Base-by-base conservation (phyloP, 306 rosid genomes). In the Pterocarpus santalinus region DNA sequence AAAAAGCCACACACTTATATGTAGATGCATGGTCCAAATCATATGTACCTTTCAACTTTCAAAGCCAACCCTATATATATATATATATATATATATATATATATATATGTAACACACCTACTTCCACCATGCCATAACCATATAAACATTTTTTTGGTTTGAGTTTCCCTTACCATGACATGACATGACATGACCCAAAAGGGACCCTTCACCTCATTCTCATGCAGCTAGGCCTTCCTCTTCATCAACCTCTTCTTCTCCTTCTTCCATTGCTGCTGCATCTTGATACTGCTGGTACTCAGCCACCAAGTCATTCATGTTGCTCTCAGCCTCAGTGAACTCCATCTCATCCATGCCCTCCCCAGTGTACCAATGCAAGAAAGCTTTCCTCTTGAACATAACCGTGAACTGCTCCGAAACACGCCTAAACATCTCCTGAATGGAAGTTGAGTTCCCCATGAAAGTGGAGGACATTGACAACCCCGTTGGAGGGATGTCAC, bases 311-410 rank as follows among this genome's bases (percentile, higher is more conserved):
- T 94, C 98, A 76, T 94, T 91, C 97, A 91, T 94, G 72, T 94
- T 91, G 72, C 98, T 94, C 88, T 94, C 98, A 47, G 87, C 87
- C 73, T 83, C 87, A 1, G 83, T 83, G 16, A 83, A 83, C 68
- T 78, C 87, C 87, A 94, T 94, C 77, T 94, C 98, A 83, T 94
- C 97, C 98, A 94, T 91, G 0, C 98, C 98, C 52, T 94, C 98
- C 1, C 90, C 97, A 0, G 97, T 94, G 82, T 94, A 94, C 98
- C 97, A 94, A 82, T 94, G 97, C 90, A 94, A 77, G 85, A 94
- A 94, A 2, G 98, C 98, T 90, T 94, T 94, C 56, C 97, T 87
- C 82, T 95, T 90, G 74, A 94, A 92, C 98, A 94, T 92, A 43
- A 92, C 95, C 0, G 95, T 94, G 81, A 94, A 94, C 80, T 94